Percentiles rank a stretch among this genome's conserved stretches.
phyloP scores from a whole-genome alignment of 208 protist species.

The Acanthamoeba royreba region DNA sequence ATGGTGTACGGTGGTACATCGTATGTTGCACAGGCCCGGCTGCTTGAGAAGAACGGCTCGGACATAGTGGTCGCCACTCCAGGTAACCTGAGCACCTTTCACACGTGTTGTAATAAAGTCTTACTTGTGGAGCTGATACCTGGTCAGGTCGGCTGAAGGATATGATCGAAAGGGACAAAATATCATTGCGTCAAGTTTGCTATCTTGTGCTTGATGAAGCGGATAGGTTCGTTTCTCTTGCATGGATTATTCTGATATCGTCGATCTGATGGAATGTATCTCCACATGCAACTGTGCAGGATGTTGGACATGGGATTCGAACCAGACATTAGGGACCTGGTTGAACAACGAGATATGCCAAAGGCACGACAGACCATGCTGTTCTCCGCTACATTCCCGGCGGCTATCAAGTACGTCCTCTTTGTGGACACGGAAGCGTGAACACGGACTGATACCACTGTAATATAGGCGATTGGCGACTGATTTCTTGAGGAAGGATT shows the following conservation, averaged over 20 bases:
- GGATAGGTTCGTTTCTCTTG: constrained; percentile 72
- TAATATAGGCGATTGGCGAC: constrained; percentile 81
- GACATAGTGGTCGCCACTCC: constrained; percentile 91
- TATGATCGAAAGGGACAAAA: constrained; percentile 87
- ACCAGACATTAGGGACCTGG: constrained; percentile 93
- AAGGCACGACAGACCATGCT: constrained; percentile 95
- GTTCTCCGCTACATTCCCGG: constrained; percentile 99
- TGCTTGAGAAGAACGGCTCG: constrained; percentile 92
- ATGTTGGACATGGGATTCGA: constrained; percentile 99
- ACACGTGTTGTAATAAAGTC: not conserved
- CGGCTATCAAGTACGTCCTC: constrained; percentile 95
- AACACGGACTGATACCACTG: not conserved
- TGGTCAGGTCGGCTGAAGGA: constrained; percentile 81
- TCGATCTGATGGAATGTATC: not conserved
- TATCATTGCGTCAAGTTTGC: constrained; percentile 87
- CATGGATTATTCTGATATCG: not conserved
- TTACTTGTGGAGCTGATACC: not conserved
- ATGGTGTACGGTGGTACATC: constrained; percentile 98
- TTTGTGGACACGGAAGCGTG: not conserved
- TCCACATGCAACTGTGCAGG: too few relatives aligned
- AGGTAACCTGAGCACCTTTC: constrained; percentile 40
- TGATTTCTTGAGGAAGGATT: constrained; percentile 92
- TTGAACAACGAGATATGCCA: constrained; percentile 91
- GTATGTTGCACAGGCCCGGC: constrained; percentile 91
- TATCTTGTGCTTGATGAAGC: constrained; percentile 97